Conservation (phyloP, 148 eudicot genomes). For the Pharnaceum exiguum region DNA sequence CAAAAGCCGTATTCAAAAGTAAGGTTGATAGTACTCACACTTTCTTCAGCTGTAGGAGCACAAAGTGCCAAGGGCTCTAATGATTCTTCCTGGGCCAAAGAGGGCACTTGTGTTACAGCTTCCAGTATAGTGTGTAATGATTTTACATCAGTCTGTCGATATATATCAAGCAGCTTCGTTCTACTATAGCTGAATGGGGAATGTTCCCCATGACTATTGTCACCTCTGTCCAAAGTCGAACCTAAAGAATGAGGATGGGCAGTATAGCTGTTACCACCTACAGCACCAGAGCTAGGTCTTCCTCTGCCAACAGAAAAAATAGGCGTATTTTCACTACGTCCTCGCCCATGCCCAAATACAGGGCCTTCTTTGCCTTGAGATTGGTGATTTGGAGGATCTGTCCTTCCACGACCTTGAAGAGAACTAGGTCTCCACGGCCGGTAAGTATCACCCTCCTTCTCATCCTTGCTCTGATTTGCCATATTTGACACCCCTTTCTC, state of each 20-base stretch:
- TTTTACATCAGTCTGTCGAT: conserved; percentile 50
- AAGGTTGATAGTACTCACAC: conserved; percentile 34
- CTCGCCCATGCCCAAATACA: conserved; percentile 65
- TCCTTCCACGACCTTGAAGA: conserved; percentile 59
- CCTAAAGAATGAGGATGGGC: conserved; percentile 29
- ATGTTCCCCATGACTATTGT: conserved; percentile 42
- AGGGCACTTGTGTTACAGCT: conserved; percentile 55
- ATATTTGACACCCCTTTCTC: conserved; percentile 51
- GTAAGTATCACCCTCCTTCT: conserved; percentile 60
- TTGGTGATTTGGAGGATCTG: conserved; percentile 51
- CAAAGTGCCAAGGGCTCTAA: conserved; percentile 74
- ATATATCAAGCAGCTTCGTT: conserved; percentile 71
- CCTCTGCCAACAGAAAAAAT: conserved; percentile 63
- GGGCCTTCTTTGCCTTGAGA: conserved; percentile 49
- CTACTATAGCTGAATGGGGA: conserved; percentile 58
- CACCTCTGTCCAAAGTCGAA: conserved; percentile 41
- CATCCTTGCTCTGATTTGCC: conserved; percentile 61
- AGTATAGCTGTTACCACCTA: conserved; percentile 22
- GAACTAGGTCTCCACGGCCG: conserved; percentile 85
- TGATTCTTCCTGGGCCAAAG: conserved; percentile 75
- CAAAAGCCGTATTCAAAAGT: background rate
- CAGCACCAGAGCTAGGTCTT: conserved; percentile 35
- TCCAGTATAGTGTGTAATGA: conserved; percentile 35
- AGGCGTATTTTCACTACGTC: conserved; percentile 58
- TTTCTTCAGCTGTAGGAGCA: conserved; percentile 69